Evolutionary conservation across 2,329 filamentous ascomycete species (phyloP), one percentile per base, ranked within the genome.

Genomic region (Claviceps africana): DNA sequence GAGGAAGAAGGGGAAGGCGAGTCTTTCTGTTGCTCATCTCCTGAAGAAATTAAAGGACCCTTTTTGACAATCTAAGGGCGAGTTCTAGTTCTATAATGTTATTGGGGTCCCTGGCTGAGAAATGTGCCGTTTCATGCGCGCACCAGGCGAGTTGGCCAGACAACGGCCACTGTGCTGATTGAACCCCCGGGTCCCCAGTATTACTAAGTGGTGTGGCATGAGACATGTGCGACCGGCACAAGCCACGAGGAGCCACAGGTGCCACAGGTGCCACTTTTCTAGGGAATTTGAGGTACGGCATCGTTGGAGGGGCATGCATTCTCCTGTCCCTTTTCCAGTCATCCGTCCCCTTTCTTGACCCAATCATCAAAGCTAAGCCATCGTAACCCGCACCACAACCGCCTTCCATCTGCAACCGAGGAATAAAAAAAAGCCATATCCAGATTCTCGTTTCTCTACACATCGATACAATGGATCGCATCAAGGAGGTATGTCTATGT

Each of bases 401-500:
- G 54, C 49, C 50, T 55, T 55, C 55, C 57, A 53, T 58, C 56
- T 54, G 44, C 54, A 57, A 55, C 53, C 44, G 11, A 22, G 8
- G 19, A 42, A 46, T 31, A 47, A 55, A 43, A 46, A 56, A 33
- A 39, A 25, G 17, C 19, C 11, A 28, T 51, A 11, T 44, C 13
- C 30, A 25, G 10, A 37, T 22, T 30, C 54, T 48, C 54, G 56
- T 55, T 54, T 54, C 52, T 55, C 50, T 43, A 53, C 50, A 54
- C 51, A 55, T 54, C 43, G 35, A 62, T 68, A 78, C 65, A 65
- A 91, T 91, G 87, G 87, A 93, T 72, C 85, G 85, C 72, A 90
- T 93, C 71, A 90, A 88, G 83, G 84, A 89, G 79, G 86, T 90
- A 72, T 77, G 84, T 78, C 53, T 50, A 47, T 45, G 30, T 49